Conservation (phyloP, 108 stramenopile species). For the Cyclostephanos invisitatus region DNA sequence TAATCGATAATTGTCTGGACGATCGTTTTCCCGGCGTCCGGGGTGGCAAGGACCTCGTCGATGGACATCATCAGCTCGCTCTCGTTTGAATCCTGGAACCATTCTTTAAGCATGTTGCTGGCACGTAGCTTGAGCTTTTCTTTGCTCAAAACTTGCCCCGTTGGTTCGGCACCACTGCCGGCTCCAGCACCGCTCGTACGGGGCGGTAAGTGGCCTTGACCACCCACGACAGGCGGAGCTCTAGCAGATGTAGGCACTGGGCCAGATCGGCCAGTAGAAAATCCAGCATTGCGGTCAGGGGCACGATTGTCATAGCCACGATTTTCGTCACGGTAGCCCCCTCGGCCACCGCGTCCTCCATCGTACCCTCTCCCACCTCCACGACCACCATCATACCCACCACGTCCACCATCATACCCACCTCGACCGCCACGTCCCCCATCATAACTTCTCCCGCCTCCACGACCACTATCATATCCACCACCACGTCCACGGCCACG, state of each 20-base stretch:
- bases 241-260: slow-evolving; percentile 15
- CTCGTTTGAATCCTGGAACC: slow-evolving; percentile 60
- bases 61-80: slow-evolving; percentile 68
- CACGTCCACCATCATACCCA: slow-evolving; percentile 26
- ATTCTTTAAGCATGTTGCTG: slow-evolving; percentile 69
- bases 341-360: slow-evolving; percentile 37
- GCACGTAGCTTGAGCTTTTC: slow-evolving; percentile 68
- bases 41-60: slow-evolving; percentile 67
- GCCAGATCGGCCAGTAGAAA: slow-evolving; percentile 4
- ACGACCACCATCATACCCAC: slow-evolving; percentile 33
- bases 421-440: slow-evolving; percentile 41
- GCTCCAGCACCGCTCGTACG: slow-evolving; percentile 32
- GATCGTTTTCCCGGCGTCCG: slow-evolving; percentile 56
- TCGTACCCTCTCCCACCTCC: neutral
- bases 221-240: slow-evolving; percentile 61
- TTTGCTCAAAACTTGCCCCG: slow-evolving; percentile 38
- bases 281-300: slow-evolving; percentile 15
- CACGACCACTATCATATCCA: slow-evolving; percentile 28
- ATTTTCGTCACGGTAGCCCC: slow-evolving; percentile 35
- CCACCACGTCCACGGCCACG: slow-evolving; percentile 28
- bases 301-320: slow-evolving; percentile 35
- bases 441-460: neutral
- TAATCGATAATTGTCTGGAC: slow-evolving; percentile 58
- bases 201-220: slow-evolving; percentile 52
- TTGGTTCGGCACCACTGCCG: slow-evolving; percentile 12